Evolutionary conservation across 257 asterid species (phyloP), one percentile per base, ranked within the genome.

Genomic region (Craterostigma plantagineum): DNA sequence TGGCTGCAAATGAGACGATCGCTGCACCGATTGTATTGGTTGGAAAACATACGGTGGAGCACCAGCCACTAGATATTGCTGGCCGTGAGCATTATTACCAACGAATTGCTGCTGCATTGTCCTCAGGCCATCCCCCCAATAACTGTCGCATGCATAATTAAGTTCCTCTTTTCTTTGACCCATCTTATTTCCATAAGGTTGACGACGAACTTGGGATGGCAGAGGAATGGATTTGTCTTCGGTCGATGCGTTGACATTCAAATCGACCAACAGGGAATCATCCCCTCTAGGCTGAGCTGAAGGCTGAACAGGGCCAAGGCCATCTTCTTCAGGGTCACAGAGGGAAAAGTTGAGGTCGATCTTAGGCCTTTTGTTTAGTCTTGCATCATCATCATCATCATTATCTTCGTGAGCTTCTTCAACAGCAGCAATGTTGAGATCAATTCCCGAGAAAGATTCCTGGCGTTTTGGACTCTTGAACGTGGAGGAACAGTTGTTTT

Each of bases 371-470:
- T 72, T 57, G 8, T 56, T 43, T 45, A 37, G 54, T 45, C 51
- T 59, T 23, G 58, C 44, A 49, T 27, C 48, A n/a, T 35, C 51
- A 8, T 50, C 53, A 45, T 46, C 52, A 58, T 49, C 58, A 11
- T 7, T n/a, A 33, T 36, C 13, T 35, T 40, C 67, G 1, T 39
- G 36, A 12, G 43, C 34, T 40, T 50, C 27, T 16, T 69, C 90
- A 33, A 23, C 51, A 23, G 62, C 65, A 55, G 74, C 69, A 54
- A 72, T 55, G 55, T 76, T 76, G 60, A 76, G 79, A 59, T 72
- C 79, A 10, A 76, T 38, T 7, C 66, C 81, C n/a, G 65, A 48
- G 14, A 61, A 59, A 9, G 58, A 38, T 18, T 14, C 33, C 1
- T 37, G 18, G 5, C 46, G 45, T 16, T 40, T 50, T 35, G 61